phyloP scores from a whole-genome alignment of 345 rosid species.

The Populus alba region DNA sequence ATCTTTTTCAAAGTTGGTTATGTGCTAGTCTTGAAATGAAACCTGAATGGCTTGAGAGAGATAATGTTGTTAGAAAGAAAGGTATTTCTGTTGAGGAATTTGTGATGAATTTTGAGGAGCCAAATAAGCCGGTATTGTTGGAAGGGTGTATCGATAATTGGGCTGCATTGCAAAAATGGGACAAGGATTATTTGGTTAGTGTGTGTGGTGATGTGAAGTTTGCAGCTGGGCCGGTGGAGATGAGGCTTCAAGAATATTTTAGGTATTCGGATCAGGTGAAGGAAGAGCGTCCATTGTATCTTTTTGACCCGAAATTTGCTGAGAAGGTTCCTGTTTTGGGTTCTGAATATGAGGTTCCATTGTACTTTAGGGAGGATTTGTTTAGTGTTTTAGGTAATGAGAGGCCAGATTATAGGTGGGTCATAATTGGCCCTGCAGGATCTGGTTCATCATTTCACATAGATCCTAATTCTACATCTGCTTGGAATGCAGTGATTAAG shows the following conservation, averaged over 20 bases:
- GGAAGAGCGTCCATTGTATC: conserved; percentile 93
- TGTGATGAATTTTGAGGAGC: conserved; percentile 65
- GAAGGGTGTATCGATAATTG: conserved; percentile 86
- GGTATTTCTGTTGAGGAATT: conserved; percentile 75
- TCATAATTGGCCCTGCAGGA: conserved; percentile 89
- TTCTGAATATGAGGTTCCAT: conserved; percentile 70
- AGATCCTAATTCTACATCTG: conserved; percentile 98
- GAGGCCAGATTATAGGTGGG: conserved; percentile 93
- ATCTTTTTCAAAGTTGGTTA: conserved; percentile 91
- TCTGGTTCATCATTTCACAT: conserved; percentile 97
- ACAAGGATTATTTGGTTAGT: conserved; percentile 58
- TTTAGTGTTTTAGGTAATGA: conserved; percentile 73
- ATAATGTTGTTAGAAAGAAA: conserved; percentile 66
- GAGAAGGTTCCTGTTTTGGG: conserved; percentile 72
- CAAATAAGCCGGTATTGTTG: conserved; percentile 80
- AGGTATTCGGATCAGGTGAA: conserved; percentile 63
- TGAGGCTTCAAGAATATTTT: conserved; percentile 75
- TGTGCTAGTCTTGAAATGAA: conserved; percentile 98
- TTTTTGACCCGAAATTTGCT: conserved; percentile 86
- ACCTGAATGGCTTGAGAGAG: conserved; percentile 86
- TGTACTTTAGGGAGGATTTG: conserved; percentile 80
- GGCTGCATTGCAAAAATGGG: conserved; percentile 67
- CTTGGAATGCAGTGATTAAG: conserved; percentile 90
- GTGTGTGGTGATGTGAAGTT: conserved; percentile 55
- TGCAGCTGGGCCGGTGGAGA: conserved; percentile 81